phyloP scores from a whole-genome alignment of 2,329 filamentous ascomycete genomes.

The Penicillium aurantiogriseum region DNA sequence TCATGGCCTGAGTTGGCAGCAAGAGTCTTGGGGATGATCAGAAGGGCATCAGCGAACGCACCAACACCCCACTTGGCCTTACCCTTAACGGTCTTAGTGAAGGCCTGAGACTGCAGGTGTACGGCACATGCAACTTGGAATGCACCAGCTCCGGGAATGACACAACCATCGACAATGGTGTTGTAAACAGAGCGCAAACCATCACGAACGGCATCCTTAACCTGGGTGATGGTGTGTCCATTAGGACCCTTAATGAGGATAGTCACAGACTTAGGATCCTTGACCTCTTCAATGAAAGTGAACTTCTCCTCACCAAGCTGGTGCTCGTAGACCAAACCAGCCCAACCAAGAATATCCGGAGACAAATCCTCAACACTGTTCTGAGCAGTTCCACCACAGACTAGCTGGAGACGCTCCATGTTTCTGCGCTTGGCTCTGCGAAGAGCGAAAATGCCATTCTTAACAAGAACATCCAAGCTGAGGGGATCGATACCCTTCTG shows the following conservation, averaged over 20 bases:
- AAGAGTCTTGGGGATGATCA: conserved; percentile 95
- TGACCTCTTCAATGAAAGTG: conserved; percentile 97
- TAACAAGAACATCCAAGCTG: conserved; percentile 91
- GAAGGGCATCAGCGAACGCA: conserved; percentile 89
- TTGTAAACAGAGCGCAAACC: conserved; percentile 97
- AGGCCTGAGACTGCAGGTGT: conserved; percentile 81
- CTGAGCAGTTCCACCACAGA: conserved; percentile 86
- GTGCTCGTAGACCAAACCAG: conserved; percentile 94
- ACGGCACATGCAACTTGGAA: conserved; percentile 93
- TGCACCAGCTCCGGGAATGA: conserved; percentile 89
- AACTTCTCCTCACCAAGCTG: conserved; percentile 98
- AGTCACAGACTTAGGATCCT: conserved; percentile 97
- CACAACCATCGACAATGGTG: conserved; percentile 97
- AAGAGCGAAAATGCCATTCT: conserved; percentile 95
- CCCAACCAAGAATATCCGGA: conserved; percentile 89
- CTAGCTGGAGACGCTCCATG: conserved; percentile 95
- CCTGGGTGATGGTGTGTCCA: conserved; percentile 91
- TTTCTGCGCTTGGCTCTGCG: conserved; percentile 95
- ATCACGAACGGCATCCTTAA: conserved; percentile 93
- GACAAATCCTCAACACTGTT: conserved; percentile 95
- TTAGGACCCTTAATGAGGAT: conserved; percentile 98
- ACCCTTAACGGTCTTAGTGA: conserved; percentile 89
- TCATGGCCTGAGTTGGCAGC: conserved; percentile 95
- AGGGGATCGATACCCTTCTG: conserved; percentile 98
- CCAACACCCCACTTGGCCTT: conserved; percentile 96